Evolutionary conservation across 257 asterid species (phyloP).

Genomic region (Phtheirospermum japonicum): DNA sequence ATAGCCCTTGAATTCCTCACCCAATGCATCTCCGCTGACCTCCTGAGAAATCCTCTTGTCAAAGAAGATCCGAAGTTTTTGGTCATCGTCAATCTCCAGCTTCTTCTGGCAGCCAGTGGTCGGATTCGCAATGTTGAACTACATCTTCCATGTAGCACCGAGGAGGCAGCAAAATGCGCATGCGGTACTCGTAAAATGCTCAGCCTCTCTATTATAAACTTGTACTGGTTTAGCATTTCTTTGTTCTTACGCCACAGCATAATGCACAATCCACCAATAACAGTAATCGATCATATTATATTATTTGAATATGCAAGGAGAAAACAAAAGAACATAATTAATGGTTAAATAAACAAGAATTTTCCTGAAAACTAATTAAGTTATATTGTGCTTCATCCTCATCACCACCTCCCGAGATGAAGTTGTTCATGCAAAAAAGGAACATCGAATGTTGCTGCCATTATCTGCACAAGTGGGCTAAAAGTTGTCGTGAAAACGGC

Average conservation of each 20-base stretch:
- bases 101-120: no score
- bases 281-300: constrained; percentile 55
- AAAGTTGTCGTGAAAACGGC: constrained; percentile 70
- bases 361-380: no score
- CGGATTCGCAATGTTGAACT: no score
- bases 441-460: constrained; percentile 59
- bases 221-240: constrained; percentile 41
- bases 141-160: no score
- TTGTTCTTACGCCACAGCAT: constrained; percentile 77
- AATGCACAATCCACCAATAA: constrained; percentile 57
- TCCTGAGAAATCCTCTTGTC: no score
- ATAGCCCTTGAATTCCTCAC: no score
- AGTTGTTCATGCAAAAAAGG: constrained; percentile 68
- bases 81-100: no score
- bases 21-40: no score
- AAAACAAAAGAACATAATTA: neutral
- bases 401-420: constrained; percentile 59
- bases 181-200: no score
- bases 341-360: neutral
- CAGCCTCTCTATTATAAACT: no score
- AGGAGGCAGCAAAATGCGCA: no score
- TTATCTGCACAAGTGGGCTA: constrained; percentile 66
- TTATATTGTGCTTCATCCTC: neutral
- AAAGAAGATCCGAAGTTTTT: no score
- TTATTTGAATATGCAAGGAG: constrained; percentile 30